Evolutionary conservation across 78 protist genomes (phyloP), one percentile per base, ranked within the genome.

Genomic region (Planoprotostelium fungivorum): DNA sequence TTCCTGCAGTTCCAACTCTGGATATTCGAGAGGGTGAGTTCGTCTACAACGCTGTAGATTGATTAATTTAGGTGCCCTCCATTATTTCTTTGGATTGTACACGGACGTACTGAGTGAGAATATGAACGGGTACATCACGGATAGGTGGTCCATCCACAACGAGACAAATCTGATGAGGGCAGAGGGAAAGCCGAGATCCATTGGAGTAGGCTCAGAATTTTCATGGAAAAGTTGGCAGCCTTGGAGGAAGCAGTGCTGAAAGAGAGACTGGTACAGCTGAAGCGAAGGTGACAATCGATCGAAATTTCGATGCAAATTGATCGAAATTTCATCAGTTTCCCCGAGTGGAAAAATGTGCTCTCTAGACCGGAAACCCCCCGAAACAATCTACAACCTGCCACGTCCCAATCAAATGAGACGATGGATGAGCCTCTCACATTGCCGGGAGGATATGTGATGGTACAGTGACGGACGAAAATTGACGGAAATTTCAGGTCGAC

Each of bases 1-100:
- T 98, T 34, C 99, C 99, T 1, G 90, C 86, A 87, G 37, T 94
- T 1, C 98, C 99, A 9, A 37, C 89, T 37, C 38, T 97, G 38
- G 94, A 93, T 89, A 96, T 98, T 83, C 29, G 36, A 16, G 90
- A 92, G 34, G 97, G 93, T 51, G 16, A 5, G 73, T 51, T 16
- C 5, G 5, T 5, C 16, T 16, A 51, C 5, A 51, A 51, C 16
- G 16, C 16, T 5, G 16, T 16, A 51, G 73, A 51, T 51, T 51
- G 73, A 51, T 16, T n/a, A n/a, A n/a, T n/a, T n/a, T n/a, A 51
- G 73, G 73, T 51, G 73, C 73, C 5, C n/a, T 51, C 31, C 5
- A 16, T 25, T 51, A 51, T 51, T 51, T 51, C 73, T 51, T 51
- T 51, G 73, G 73, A 25, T 16, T 51, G 5, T 51, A 51, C 73